A percentile compares a stretch with the other conserved stretches of the same genome.
Evolutionary conservation across 1,139 yeast genomes (phyloP).

Genomic region (Kazachstania sp.): DNA sequence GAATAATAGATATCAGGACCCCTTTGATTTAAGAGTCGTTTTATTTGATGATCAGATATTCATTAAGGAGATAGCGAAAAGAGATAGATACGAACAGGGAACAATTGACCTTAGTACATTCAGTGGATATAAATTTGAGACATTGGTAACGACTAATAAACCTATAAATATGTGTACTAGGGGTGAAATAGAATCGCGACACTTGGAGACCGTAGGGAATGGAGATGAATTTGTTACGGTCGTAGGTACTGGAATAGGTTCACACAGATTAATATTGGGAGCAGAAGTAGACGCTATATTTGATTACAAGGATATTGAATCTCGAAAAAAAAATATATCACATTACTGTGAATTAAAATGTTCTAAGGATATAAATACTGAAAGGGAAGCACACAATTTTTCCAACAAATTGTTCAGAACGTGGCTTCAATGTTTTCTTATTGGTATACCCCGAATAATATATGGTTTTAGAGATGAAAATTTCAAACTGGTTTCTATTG

Average conservation of each 20-base stretch:
- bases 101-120: conserved; percentile 36
- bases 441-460: conserved; percentile 69
- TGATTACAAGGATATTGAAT: conserved; percentile 59
- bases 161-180: conserved; percentile 70
- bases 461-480: conserved; percentile 83
- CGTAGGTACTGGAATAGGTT: conserved; percentile 77
- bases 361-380: conserved; percentile 41
- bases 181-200: conserved; percentile 54
- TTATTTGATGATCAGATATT: conserved; percentile 77
- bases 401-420: conserved; percentile 67
- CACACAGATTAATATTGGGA: conserved; percentile 58
- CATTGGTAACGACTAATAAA: conserved; percentile 60
- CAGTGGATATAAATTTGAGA: conserved; percentile 80
- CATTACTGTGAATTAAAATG: conserved; percentile 89
- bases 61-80: conserved; percentile 49
- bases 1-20: conserved; percentile 28
- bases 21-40: conserved; percentile 53
- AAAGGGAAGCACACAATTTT: conserved; percentile 35
- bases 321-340: conserved; percentile 37
- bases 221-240: conserved; percentile 73
- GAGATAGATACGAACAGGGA: conserved; percentile 21
- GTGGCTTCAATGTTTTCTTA: conserved; percentile 90
- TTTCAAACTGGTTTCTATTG: conserved; percentile 54
- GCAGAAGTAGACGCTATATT: conserved; percentile 93
- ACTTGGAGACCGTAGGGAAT: conserved; percentile 49